Evolutionary conservation across 2,329 filamentous ascomycete genomes (phyloP).

Genomic region (Akanthomyces dipterigenus): DNA sequence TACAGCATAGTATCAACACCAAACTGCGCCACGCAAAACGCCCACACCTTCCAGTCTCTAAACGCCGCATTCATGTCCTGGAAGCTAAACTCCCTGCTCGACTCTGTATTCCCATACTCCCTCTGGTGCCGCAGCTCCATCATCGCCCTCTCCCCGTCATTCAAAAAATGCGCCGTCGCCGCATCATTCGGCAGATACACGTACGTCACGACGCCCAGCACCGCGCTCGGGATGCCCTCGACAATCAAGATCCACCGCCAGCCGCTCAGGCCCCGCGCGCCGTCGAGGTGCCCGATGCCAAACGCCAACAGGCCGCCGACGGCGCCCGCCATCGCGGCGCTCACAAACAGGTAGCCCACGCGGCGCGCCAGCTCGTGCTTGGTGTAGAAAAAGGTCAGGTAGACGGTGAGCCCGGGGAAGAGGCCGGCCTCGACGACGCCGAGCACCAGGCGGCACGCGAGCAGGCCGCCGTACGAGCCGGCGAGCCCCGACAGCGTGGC

Average conservation of each 20-base stretch:
- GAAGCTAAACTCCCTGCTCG: slow-evolving; percentile 42
- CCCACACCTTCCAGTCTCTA: slow-evolving; percentile 69
- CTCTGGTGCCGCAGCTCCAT: slow-evolving; percentile 37
- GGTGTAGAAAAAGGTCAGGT: slow-evolving; percentile 71
- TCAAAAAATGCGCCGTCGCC: slow-evolving; percentile 54
- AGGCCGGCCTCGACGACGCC: slow-evolving; percentile 63
- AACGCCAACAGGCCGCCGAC: slow-evolving; percentile 68
- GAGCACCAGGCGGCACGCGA: slow-evolving; percentile 63
- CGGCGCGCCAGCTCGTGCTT: slow-evolving; percentile 65
- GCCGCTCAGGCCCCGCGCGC: slow-evolving; percentile 53
- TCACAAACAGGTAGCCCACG: slow-evolving; percentile 67
- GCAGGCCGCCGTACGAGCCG: slow-evolving; percentile 55
- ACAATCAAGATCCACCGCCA: slow-evolving; percentile 68
- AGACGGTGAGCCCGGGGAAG: slow-evolving; percentile 62
- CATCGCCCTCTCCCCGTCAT: slow-evolving; percentile 56
- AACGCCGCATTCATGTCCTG: slow-evolving; percentile 60
- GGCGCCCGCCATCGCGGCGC: slow-evolving; percentile 63
- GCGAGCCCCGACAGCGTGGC: slow-evolving; percentile 65
- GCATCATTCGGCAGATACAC: slow-evolving; percentile 31
- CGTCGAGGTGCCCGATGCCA: slow-evolving; percentile 67
- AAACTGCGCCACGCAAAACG: slow-evolving; percentile 64
- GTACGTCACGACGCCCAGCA: slow-evolving; percentile 29
- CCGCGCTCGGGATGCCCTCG: slow-evolving; percentile 37
- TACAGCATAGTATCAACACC: slow-evolving; percentile 72
- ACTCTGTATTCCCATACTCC: slow-evolving; percentile 42